Evolutionary conservation across 2,329 filamentous ascomycete species (phyloP), one percentile per base, ranked within the genome.

Genomic region (Clarireedia paspali): DNA sequence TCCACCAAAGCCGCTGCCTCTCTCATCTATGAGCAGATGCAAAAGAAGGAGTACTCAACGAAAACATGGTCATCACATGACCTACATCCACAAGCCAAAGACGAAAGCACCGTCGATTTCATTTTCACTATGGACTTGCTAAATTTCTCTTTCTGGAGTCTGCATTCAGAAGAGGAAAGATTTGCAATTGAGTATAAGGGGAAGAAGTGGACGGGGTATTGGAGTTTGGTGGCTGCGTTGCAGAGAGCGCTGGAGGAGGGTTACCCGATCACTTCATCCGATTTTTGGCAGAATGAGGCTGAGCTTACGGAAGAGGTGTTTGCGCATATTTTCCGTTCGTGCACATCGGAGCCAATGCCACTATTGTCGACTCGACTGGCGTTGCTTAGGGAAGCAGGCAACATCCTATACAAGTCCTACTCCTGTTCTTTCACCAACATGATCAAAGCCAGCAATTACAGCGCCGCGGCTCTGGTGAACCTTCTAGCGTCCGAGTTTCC

Each of bases 141-240:
- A 50, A 99, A 99, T 70, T 99, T 97, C 69, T 95, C 87, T 23
- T 99, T 99, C 71, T 99, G 94, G 94, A 95, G 89, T 14, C 85
- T 89, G 52, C 64, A 60, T 17, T 72, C 77, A 57, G 66, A 71
- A 2, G 84, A 88, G 10, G 84, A 92, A 64, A 79, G 90, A 10
- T 99, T 92, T 70, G 81, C 87, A 9, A 80, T 99, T 44, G 85
- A 89, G 56, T 97, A 96, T 71, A 81, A 80, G 47, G 91, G 83
- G 27, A 85, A 82, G 70, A 82, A 73, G 56, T 97, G 91, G 90
- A 96, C 91, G 0, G 94, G 94, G 3, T 99, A 99, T 71, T 96
- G 89, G 85, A 95, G 91, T 70, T 74, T 99, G 55, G 89, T 97
- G 20, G 94, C 94, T 24, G 82, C 88, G 23, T 71, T 99, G 65